Conservation (phyloP, 2,329 filamentous ascomycete species). For the Ustilaginoidea virens region DNA sequence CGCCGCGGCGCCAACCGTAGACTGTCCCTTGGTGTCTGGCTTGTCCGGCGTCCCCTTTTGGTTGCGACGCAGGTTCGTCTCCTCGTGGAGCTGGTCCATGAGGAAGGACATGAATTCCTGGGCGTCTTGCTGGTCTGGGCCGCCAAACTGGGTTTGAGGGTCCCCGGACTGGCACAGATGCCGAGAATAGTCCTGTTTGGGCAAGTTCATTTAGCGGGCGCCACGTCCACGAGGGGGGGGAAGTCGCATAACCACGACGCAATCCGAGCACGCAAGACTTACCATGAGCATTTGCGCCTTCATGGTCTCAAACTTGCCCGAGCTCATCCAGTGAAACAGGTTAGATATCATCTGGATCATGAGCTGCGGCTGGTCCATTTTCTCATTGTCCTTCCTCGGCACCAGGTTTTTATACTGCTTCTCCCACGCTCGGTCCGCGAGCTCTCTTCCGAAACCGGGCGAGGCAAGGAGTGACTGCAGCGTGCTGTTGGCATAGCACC, state of each 20-base stretch:
- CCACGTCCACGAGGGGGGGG: too few species aligned
- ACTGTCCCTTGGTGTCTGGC: conserved; percentile 17
- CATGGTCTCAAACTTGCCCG: conserved; percentile 33
- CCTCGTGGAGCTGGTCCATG: conserved; percentile 67
- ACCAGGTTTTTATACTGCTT: conserved; percentile 42
- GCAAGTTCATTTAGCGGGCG: too few species aligned
- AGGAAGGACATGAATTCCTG: conserved; percentile 81
- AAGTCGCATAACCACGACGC: too few species aligned
- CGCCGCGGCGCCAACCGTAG: conserved; percentile 39
- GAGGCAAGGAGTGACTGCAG: conserved; percentile 74
- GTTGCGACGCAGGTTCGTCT: conserved; percentile 53
- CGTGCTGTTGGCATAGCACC: conserved; percentile 87
- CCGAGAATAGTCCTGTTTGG: conserved; percentile 36
- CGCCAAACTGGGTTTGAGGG: conserved; percentile 41
- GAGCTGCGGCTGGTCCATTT: conserved; percentile 37
- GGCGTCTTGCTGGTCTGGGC: conserved; percentile 71
- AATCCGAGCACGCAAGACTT: too few species aligned
- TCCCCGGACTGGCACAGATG: conserved; percentile 18
- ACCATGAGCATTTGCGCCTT: conserved; percentile 43
- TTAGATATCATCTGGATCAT: conserved; percentile 45
- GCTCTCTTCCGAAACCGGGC: conserved; percentile 46
- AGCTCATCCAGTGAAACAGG: conserved; percentile 40
- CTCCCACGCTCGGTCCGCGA: conserved; percentile 44
- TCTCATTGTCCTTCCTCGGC: conserved; percentile 45
- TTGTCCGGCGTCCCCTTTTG: conserved; percentile 15